Percentiles rank a stretch among this genome's conserved stretches.
phyloP scores from a whole-genome alignment of 768 basidiomycete species.

The Sistotremastrum suecicum region DNA sequence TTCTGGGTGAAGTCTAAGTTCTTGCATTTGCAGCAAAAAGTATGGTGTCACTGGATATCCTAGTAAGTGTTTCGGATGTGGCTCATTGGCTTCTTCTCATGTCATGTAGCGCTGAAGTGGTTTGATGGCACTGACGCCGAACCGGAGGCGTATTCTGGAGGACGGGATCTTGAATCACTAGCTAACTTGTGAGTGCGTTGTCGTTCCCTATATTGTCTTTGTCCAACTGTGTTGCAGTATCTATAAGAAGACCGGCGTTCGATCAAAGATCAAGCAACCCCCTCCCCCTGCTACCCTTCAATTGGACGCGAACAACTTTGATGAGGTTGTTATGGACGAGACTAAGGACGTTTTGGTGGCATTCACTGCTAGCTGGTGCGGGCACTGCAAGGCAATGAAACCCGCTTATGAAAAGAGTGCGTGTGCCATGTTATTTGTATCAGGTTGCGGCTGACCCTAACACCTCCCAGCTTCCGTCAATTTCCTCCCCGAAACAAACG shows the following conservation, averaged over 20 bases:
- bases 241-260: conserved; percentile 58
- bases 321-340: conserved; percentile 54
- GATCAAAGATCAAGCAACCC: conserved; percentile 79
- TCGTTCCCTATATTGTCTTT: background rate
- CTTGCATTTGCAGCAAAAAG: conserved; percentile 18
- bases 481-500: conserved; percentile 67
- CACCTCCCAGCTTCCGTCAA: conserved; percentile 62
- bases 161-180: conserved; percentile 68
- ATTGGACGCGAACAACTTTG: conserved; percentile 60
- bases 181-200: conserved; percentile 47
- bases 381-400: conserved; percentile 89
- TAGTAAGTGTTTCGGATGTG: conserved; percentile 36
- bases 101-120: conserved; percentile 73
- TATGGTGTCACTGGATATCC: conserved; percentile 78
- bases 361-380: conserved; percentile 82
- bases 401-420: conserved; percentile 71
- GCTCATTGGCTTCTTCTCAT: conserved; percentile 1
- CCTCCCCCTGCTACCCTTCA: conserved; percentile 56
- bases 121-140: conserved; percentile 56
- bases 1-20: background rate
- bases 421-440: conserved; percentile 1
- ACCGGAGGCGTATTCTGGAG: conserved; percentile 55
- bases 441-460: conserved; percentile 1
- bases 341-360: conserved; percentile 76
- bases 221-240: conserved; percentile 32